Evolutionary conservation across 805 yeast species (phyloP).

Genomic region (Candida sakaeoensis): DNA sequence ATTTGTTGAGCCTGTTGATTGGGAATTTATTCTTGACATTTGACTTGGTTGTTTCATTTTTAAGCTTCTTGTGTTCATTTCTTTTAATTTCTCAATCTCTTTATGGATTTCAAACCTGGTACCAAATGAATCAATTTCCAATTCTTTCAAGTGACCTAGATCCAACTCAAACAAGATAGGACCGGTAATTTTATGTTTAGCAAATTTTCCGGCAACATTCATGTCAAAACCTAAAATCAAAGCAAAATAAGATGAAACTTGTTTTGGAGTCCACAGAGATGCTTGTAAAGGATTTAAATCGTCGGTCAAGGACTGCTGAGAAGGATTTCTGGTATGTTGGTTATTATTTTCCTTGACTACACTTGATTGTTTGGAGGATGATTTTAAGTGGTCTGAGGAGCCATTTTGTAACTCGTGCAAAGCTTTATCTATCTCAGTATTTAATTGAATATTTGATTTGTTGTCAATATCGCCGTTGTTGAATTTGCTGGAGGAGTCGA

Average conservation of each 20-base stretch:
- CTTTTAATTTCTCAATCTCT: conserved; percentile 71
- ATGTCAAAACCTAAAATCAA: conserved; percentile 66
- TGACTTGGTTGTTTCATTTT: conserved; percentile 11
- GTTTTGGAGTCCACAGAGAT: conserved; percentile 75
- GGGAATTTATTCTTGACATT: conserved; percentile 24
- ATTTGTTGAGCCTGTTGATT: conserved; percentile 5
- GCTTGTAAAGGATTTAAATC: conserved; percentile 48
- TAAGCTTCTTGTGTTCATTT: conserved; percentile 10
- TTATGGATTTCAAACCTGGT: conserved; percentile 89
- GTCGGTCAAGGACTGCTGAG: conserved; percentile 17
- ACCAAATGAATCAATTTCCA: conserved; percentile 90
- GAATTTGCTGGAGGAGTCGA: conserved; percentile 7
- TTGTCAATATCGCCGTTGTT: neutral
- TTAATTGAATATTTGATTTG: conserved; percentile 10
- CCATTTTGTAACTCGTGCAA: conserved; percentile 51
- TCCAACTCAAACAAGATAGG: conserved; percentile 81
- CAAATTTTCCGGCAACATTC: conserved; percentile 73
- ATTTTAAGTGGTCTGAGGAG: neutral
- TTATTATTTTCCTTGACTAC: neutral
- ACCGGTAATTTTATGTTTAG: conserved; percentile 87
- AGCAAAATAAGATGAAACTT: conserved; percentile 76
- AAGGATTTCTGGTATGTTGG: conserved; percentile 10
- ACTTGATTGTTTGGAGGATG: neutral
- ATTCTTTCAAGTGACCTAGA: conserved; percentile 79
- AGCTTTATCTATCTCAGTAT: conserved; percentile 72